Percentiles rank a stretch among this genome's conserved stretches.
These are phyloP conservation scores for Xylaria palmicola DNA, from an alignment of 495 filamentous ascomycete species.

Conservation along the genomic window DNA sequence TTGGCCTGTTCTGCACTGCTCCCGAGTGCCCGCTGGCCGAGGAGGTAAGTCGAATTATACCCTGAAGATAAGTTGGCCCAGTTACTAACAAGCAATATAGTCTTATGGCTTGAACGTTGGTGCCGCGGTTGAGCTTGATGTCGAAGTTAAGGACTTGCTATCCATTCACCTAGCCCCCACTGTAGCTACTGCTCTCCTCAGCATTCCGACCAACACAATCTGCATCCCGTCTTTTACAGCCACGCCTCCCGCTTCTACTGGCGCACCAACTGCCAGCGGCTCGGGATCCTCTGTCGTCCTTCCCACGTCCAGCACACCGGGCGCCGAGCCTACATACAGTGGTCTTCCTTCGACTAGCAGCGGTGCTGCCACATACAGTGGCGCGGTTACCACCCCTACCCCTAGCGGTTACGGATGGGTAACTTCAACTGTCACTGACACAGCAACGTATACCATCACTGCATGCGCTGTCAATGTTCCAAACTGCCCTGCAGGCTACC, in stretches of 20 bases:
- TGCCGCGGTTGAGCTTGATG: conserved; percentile 37
- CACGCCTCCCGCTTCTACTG: conserved; percentile 21
- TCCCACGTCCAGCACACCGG: not conserved
- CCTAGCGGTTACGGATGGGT: conserved; percentile 11
- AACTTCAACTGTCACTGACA: conserved; percentile 28
- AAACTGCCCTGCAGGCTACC: conserved; percentile 36
- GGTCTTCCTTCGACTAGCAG: not conserved
- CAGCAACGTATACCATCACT: conserved; percentile 32
- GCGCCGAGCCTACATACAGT: not conserved
- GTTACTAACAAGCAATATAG: not conserved
- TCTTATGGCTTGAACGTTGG: conserved; percentile 37
- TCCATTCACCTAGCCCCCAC: conserved; percentile 36
- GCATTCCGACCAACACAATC: conserved; percentile 34
- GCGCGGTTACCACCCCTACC: conserved; percentile 11
- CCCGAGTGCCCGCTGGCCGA: conserved; percentile 28
- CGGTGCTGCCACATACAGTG: not conserved
- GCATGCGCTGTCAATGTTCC: conserved; percentile 31
- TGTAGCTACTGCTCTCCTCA: conserved; percentile 37
- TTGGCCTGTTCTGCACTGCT: conserved; percentile 37
- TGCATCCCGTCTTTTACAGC: conserved; percentile 23
- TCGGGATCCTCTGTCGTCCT: not conserved
- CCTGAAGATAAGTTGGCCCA: not conserved
- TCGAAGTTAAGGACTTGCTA: conserved; percentile 35
- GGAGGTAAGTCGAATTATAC: conserved; percentile 20
- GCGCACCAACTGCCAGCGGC: not conserved